Evolutionary conservation across 2,329 filamentous ascomycete genomes (phyloP).

Genomic region (Aspergillus alliaceus): DNA sequence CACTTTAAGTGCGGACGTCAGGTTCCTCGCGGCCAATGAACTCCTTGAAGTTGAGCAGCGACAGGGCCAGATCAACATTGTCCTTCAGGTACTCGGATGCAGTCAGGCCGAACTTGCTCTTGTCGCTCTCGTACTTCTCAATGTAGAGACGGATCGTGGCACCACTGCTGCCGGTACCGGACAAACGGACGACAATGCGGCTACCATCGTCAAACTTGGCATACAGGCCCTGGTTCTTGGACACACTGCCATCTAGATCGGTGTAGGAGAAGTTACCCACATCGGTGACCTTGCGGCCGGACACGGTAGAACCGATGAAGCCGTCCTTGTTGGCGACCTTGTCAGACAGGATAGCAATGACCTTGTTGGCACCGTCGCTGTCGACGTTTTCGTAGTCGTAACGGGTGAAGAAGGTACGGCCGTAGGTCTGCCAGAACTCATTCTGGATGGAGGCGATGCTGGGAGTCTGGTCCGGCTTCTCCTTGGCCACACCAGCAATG

Average conservation of each 20-base stretch:
- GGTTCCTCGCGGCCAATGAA: slow-evolving; percentile 89
- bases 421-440: slow-evolving; percentile 95
- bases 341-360: slow-evolving; percentile 76
- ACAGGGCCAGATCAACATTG: slow-evolving; percentile 80
- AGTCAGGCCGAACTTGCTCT: slow-evolving; percentile 73
- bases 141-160: slow-evolving; percentile 97
- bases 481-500: slow-evolving; percentile 86
- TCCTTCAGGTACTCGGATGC: slow-evolving; percentile 93
- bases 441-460: slow-evolving; percentile 96
- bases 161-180: slow-evolving; percentile 90
- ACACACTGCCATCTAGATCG: slow-evolving; percentile 94
- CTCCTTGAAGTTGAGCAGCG: slow-evolving; percentile 89
- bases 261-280: slow-evolving; percentile 98
- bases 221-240: slow-evolving; percentile 93
- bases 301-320: slow-evolving; percentile 81
- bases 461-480: slow-evolving; percentile 75
- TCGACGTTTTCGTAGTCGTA: slow-evolving; percentile 98
- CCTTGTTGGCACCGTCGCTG: slow-evolving; percentile 84
- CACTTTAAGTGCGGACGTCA: slow-evolving; percentile 83
- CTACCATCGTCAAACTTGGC: slow-evolving; percentile 93
- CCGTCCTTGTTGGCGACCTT: slow-evolving; percentile 70
- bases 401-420: slow-evolving; percentile 97
- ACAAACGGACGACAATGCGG: slow-evolving; percentile 91
- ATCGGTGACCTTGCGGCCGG: slow-evolving; percentile 79
- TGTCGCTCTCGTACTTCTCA: slow-evolving; percentile 87